Conservation (phyloP, 2,329 filamentous ascomycete genomes). For the Fusarium sp. region DNA sequence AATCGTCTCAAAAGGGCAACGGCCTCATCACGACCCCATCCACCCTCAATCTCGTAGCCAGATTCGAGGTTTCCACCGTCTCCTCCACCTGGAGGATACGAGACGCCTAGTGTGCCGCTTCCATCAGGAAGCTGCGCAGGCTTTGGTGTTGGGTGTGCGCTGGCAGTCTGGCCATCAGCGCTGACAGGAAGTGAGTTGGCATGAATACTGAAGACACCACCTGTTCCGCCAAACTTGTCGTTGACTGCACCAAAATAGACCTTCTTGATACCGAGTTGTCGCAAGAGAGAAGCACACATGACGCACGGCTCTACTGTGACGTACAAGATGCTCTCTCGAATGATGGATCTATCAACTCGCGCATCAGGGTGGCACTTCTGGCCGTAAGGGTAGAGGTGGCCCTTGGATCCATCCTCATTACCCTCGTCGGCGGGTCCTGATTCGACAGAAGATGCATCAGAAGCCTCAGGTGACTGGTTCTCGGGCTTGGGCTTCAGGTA, state of each 20-base stretch:
- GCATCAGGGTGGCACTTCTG: conserved; percentile 65
- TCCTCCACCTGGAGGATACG: conserved; percentile 52
- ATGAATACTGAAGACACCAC: conserved; percentile 90
- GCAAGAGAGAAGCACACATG: conserved; percentile 94
- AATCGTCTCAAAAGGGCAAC: conserved; percentile 92
- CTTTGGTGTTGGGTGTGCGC: conserved; percentile 50
- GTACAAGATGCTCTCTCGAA: conserved; percentile 81
- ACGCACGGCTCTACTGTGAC: conserved; percentile 98
- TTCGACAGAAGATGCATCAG: conserved; percentile 38
- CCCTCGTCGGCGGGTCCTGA: conserved; percentile 50
- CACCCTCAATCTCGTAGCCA: conserved; percentile 84
- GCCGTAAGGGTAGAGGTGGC: conserved; percentile 69
- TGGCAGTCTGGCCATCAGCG: conserved; percentile 50
- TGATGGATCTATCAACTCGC: conserved; percentile 71
- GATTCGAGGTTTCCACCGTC: conserved; percentile 77
- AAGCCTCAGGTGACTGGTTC: conserved; percentile 30
- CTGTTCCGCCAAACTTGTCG: conserved; percentile 96
- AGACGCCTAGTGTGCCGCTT: conserved; percentile 49
- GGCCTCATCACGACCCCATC: conserved; percentile 89
- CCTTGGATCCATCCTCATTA: conserved; percentile 63
- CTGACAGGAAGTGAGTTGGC: conserved; percentile 60
- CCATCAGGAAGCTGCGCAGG: conserved; percentile 50
- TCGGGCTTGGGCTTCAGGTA: conserved; percentile 48
- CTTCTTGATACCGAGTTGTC: conserved; percentile 85
- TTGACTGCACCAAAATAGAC: conserved; percentile 97